These are phyloP conservation scores for Pleurotus ostreatus DNA, from an alignment of 768 basidiomycete genomes.

Conservation along the genomic window DNA sequence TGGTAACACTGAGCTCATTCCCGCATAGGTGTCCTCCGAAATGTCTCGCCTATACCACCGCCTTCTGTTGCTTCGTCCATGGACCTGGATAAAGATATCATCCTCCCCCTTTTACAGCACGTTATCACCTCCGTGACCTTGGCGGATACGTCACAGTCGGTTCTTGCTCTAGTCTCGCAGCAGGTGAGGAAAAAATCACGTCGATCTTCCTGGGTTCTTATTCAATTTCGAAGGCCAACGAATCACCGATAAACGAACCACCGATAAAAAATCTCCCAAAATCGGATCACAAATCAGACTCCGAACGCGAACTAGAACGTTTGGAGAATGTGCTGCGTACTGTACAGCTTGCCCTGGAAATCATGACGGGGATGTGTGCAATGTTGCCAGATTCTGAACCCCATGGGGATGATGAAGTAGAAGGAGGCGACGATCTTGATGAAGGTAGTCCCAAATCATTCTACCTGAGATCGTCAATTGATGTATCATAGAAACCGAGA, in stretches of 20 bases:
- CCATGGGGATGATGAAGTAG: slow-evolving; percentile 26
- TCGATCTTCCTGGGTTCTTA: background rate
- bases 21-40: slow-evolving; percentile 66
- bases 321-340: slow-evolving; percentile 72
- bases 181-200: background rate
- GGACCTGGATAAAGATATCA: slow-evolving; percentile 68
- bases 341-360: slow-evolving; percentile 80
- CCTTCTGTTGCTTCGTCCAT: slow-evolving; percentile 55
- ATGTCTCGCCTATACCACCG: slow-evolving; percentile 74
- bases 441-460: slow-evolving; percentile 19
- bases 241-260: slow-evolving; percentile 50
- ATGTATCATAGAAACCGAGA: slow-evolving; percentile 15
- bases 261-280: slow-evolving; percentile 65
- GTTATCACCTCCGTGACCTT: slow-evolving; percentile 60
- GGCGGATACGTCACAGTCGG: slow-evolving; percentile 40
- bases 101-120: slow-evolving; percentile 68
- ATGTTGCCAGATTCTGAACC: slow-evolving; percentile 76
- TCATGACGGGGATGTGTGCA: slow-evolving; percentile 85
- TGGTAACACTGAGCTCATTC: background rate
- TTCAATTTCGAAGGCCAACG: slow-evolving; percentile 32
- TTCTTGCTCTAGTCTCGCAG: background rate
- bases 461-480: background rate
- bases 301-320: slow-evolving; percentile 67
- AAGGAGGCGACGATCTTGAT: slow-evolving; percentile 35
- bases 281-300: slow-evolving; percentile 69